phyloP scores from a whole-genome alignment of 2,329 filamentous ascomycete genomes.

The Penicillium hordei region DNA sequence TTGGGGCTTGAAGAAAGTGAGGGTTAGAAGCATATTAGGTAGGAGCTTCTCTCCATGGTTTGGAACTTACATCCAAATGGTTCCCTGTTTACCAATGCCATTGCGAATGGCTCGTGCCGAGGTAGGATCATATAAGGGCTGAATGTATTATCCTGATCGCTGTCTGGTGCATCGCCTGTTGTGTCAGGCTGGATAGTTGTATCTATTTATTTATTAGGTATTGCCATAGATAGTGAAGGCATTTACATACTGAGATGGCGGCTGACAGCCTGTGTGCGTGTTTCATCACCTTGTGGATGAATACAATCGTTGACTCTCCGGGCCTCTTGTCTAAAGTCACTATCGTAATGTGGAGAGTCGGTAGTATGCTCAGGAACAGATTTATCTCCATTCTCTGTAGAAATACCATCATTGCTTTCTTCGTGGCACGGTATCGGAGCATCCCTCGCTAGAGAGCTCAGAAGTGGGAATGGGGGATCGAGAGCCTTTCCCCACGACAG shows the following conservation, averaged over 20 bases:
- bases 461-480: conserved; percentile 59
- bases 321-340: conserved; percentile 60
- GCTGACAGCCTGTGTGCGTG: conserved; percentile 58
- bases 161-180: conserved; percentile 55
- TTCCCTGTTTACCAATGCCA: conserved; percentile 68
- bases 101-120: conserved; percentile 60
- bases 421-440: conserved; percentile 26
- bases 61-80: conserved; percentile 57
- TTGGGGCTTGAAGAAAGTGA: conserved; percentile 45
- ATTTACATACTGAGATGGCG: conserved; percentile 57
- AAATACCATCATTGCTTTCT: conserved; percentile 1
- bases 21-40: neutral
- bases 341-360: conserved; percentile 64
- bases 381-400: conserved; percentile 16
- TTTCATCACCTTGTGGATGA: conserved; percentile 52
- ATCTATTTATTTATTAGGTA: conserved; percentile 34
- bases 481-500: conserved; percentile 69
- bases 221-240: neutral
- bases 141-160: conserved; percentile 57
- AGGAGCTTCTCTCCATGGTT: neutral
- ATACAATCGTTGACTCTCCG: conserved; percentile 60
- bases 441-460: conserved; percentile 50
- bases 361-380: conserved; percentile 57
- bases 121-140: conserved; percentile 63
- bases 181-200: conserved; percentile 56